Base-by-base conservation (phyloP, 2,329 filamentous ascomycete species). In the Aureobasidium sp. region DNA sequence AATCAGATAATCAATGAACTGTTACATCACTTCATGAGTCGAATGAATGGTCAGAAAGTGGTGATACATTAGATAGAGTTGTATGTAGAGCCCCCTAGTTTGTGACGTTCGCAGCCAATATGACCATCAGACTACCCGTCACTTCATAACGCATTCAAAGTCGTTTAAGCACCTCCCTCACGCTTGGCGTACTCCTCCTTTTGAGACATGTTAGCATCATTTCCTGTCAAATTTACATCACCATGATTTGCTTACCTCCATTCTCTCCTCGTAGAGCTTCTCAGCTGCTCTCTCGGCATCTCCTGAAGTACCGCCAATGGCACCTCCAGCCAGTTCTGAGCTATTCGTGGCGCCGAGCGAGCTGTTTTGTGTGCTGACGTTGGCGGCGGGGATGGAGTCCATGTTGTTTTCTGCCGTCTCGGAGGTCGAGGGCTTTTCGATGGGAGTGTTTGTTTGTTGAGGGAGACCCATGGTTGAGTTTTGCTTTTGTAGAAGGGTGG, bases 231-330 rank as follows among this genome's bases (percentile, higher is more conserved):
- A 21, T 21, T 1, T 21, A 21, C 21, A 21, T 21, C 21, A 25
- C 57, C 21, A 21, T 21, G 21, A 21, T 21, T 21, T 16, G 15
- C 10, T 50, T 11, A 59, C 57, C 45, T 63, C 58, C 45, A 55
- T 61, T 48, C 62, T 44, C 62, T 49, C 54, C 50, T 63, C 62
- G 21, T 57, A 61, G n/a, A 57, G 47, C 55, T 63, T 61, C 34
- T 61, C 58, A 4, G 55, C 57, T 3, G 62, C 48, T 32, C 29
- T 30, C n/a, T 59, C 61, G 10, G 52, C 57, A 21, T 37, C 42
- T n/a, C 62, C 62, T 6, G 37, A 15, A 9, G 16, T 39, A 34
- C 62, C 47, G 42, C 61, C 59, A 8, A 61, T 54, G 21, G 49
- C 59, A 54, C 59, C 59, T 47, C 59, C 32, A 37, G 59, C 49